Conservation (phyloP, 768 basidiomycete genomes). For the Termitomyces sp. region DNA sequence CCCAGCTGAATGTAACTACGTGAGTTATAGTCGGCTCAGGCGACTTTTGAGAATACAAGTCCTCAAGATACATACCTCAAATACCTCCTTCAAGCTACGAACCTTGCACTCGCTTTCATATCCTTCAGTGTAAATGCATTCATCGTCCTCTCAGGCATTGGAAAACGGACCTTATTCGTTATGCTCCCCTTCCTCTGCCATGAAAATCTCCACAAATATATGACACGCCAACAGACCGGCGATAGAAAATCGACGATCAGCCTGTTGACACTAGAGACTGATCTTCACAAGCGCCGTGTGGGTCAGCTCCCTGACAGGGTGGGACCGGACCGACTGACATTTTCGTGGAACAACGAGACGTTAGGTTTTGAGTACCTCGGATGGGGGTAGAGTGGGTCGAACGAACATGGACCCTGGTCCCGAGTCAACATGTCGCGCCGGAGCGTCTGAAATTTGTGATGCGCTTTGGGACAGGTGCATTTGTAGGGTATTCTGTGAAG, state of each 20-base stretch:
- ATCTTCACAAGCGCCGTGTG: neutral
- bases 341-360: neutral
- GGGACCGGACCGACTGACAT: neutral
- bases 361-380: neutral
- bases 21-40: neutral
- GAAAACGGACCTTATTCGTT: neutral
- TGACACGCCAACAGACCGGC: neutral
- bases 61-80: neutral
- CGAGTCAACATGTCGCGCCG: too few species aligned
- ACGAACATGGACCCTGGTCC: neutral
- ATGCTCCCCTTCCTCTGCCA: too few species aligned
- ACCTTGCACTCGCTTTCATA: neutral
- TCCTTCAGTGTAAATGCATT: neutral
- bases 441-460: neutral
- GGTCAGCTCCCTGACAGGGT: neutral
- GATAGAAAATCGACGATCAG: neutral
- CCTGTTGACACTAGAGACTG: neutral
- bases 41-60: neutral
- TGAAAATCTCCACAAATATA: neutral
- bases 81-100: neutral
- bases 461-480: neutral
- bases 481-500: neutral
- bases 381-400: neutral
- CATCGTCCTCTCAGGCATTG: neutral
- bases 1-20: neutral